Base-by-base conservation (phyloP, 2,329 filamentous ascomycete genomes). In the Ascochyta lentis region DNA sequence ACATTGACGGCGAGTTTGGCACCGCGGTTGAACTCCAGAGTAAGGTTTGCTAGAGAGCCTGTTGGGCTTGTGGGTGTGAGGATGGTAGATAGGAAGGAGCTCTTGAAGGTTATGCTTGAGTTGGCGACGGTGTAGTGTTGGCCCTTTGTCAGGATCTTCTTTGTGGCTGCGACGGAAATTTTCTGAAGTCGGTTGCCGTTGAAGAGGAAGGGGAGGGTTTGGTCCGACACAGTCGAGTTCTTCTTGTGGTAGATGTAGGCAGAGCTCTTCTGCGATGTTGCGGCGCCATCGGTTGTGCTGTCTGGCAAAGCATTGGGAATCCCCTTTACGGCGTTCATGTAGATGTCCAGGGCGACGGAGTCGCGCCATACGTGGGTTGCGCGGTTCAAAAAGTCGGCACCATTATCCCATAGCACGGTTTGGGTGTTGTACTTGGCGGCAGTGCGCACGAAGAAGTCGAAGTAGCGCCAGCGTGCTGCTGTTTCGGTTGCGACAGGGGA, bases 381-480 rank as follows among this genome's bases (percentile, higher is more conserved):
- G 34, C 84, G 81, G 61, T 86, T 76, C 10, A 86, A 75, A 37
- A 84, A 81, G 60, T 86, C 84, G 2, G 77, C 66, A 0, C 84
- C 84, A 54, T 86, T 87, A 64, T 87, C 85, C 85, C 84, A 87
- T 6, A 87, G 67, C 1, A 86, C 74, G 3, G 80, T 77, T 1
- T 80, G 71, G 7, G 82, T 83, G 57, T 81, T 76, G 61, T 84
- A 81, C 41, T 80, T 77, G 1, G 72, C 76, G 0, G 81, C 80
- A 0, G 78, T 80, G 26, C 79, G 78, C 19, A 81, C 69, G 49
- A 87, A 76, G 55, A 79, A 78, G 67, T 87, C 84, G 49, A 80
- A 82, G 66, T 85, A 87, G 52, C 81, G 81, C 81, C 84, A 86
- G 41, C 84, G 76, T 1, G 81, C 84, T 0, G 82, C 81, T 0